Conservation (phyloP, 2,329 filamentous ascomycete genomes). For the Thielaviopsis musarum region DNA sequence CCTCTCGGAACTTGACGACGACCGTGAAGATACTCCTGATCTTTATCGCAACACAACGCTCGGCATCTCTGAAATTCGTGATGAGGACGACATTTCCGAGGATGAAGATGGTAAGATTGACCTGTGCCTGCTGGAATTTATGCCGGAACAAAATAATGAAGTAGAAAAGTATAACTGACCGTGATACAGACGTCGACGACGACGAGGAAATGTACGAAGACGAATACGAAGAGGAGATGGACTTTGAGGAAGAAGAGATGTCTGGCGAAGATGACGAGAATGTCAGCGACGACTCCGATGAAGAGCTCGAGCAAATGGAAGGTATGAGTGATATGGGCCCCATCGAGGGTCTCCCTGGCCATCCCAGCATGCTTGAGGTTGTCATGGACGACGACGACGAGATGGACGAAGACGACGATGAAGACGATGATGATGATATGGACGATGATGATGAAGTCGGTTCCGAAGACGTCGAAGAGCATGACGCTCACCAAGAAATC, state of each 20-base stretch:
- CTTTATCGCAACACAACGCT: constrained; percentile 91
- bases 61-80: constrained; percentile 77
- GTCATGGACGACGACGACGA: constrained; percentile 59
- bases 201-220: constrained; percentile 91
- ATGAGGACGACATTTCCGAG: constrained; percentile 36
- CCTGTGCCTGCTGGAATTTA: constrained; percentile 7
- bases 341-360: constrained; percentile 56
- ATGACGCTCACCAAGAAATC: constrained; percentile 34
- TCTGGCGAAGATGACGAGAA: constrained; percentile 68
- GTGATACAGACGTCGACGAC: constrained; percentile 30
- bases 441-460: constrained; percentile 36
- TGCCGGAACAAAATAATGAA: constrained; percentile 7
- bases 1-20: constrained; percentile 72
- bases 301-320: constrained; percentile 18
- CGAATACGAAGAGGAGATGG: constrained; percentile 83
- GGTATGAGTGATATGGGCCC: constrained; percentile 61
- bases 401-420: constrained; percentile 48
- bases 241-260: constrained; percentile 69
- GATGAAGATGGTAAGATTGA: constrained; percentile 34
- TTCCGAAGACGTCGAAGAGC: constrained; percentile 32
- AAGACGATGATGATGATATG: constrained; percentile 33
- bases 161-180: not conserved
- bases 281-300: constrained; percentile 79
- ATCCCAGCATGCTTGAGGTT: constrained; percentile 50
- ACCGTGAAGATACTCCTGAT: constrained; percentile 89